Conservation (phyloP, 768 basidiomycete genomes). For the Hydnomerulius pinastri region DNA sequence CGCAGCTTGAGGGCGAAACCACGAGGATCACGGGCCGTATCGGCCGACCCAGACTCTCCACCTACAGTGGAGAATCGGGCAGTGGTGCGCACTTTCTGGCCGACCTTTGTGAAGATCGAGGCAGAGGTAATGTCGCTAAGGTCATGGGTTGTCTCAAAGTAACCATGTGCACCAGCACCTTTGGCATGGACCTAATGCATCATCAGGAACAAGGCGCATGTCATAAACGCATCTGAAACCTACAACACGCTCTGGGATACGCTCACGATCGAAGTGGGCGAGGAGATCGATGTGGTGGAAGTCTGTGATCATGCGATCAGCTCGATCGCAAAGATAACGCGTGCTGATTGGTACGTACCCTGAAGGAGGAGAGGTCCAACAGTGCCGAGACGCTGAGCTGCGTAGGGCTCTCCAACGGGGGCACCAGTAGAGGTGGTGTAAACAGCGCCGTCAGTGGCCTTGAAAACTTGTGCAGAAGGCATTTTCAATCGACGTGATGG, state of each 20-base stretch:
- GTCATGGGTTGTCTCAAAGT: conserved; percentile 87
- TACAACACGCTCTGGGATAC: conserved; percentile 94
- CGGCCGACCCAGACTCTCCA: conserved; percentile 85
- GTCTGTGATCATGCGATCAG: conserved; percentile 46
- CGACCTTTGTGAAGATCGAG: conserved; percentile 60
- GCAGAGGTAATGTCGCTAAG: conserved; percentile 82
- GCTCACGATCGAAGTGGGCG: conserved; percentile 91
- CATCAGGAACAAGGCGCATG: conserved; percentile 20
- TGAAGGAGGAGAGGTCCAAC: conserved; percentile 88
- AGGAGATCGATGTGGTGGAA: conserved; percentile 90
- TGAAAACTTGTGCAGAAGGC: conserved; percentile 64
- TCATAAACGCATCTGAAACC: conserved; percentile 25
- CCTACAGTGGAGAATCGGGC: conserved; percentile 93
- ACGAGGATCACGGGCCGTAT: conserved; percentile 91
- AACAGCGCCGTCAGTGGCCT: conserved; percentile 53
- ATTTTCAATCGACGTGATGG: conserved; percentile 37
- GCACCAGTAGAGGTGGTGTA: conserved; percentile 91
- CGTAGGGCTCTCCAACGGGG: conserved; percentile 74
- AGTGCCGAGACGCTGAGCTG: conserved; percentile 70
- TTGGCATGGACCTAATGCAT: conserved; percentile 80
- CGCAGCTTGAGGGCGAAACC: conserved; percentile 91
- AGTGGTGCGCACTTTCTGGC: conserved; percentile 72
- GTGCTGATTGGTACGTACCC: conserved; percentile 46
- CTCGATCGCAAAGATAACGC: neutral
- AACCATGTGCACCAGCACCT: conserved; percentile 90